Conservation (phyloP, 768 basidiomycete species). For the Russula sp. region DNA sequence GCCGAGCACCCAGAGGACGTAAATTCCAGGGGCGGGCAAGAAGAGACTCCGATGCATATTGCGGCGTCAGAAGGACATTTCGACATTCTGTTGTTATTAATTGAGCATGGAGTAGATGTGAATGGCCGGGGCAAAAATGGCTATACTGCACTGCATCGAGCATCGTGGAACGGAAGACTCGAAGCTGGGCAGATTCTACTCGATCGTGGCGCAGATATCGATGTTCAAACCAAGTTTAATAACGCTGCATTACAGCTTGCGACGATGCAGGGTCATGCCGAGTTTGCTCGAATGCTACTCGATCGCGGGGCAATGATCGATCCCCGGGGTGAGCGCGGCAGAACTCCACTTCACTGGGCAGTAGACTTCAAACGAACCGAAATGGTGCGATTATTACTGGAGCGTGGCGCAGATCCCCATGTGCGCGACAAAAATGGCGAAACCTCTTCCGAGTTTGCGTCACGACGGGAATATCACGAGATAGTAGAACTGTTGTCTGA, state of each 20-base stretch:
- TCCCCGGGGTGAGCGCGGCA: rapidly evolving
- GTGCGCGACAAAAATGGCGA: too few relatives aligned
- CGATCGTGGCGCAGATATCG: neutral
- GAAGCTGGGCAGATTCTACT: neutral
- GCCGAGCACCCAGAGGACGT: neutral
- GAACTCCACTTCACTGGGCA: neutral
- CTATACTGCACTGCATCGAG: neutral
- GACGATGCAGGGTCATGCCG: rapidly evolving
- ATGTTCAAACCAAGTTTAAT: neutral
- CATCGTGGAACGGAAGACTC: neutral
- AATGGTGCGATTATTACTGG: too few relatives aligned
- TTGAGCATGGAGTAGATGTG: neutral
- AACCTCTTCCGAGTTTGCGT: too few relatives aligned
- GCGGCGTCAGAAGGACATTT: neutral
- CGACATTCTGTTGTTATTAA: neutral
- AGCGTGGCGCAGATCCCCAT: too few relatives aligned
- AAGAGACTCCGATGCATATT: neutral
- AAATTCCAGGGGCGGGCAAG: neutral
- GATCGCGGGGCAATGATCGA: neutral
- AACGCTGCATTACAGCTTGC: neutral
- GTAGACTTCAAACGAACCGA: too few relatives aligned
- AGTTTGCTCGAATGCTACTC: slow-evolving; percentile 5
- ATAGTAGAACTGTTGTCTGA: too few relatives aligned
- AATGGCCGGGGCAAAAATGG: neutral
- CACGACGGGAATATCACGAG: too few relatives aligned